phyloP scores from a whole-genome alignment of 129 eudicot species.

The Artemisia annua region DNA sequence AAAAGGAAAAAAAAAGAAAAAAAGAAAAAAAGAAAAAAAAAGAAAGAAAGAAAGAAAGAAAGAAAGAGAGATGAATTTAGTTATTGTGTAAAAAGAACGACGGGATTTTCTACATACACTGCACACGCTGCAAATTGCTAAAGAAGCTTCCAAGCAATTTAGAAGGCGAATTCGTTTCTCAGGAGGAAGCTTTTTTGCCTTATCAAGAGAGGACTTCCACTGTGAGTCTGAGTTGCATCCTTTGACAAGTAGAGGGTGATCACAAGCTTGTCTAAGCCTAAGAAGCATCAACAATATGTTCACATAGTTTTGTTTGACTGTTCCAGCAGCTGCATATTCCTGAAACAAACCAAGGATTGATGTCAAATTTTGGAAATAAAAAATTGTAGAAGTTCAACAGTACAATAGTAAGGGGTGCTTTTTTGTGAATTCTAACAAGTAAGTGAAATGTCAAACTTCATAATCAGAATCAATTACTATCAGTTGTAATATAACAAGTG shows the following conservation, averaged over 20 bases:
- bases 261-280: slow-evolving; percentile 98
- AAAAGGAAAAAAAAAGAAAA: no score
- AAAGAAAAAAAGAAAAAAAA: no score
- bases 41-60: no score
- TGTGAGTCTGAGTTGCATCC: slow-evolving; percentile 58
- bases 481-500: no score
- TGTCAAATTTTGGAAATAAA: no score
- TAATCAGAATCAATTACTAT: no score
- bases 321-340: slow-evolving; percentile 99
- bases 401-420: no score
- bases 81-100: background rate
- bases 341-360: slow-evolving; percentile 19
- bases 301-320: slow-evolving; percentile 88
- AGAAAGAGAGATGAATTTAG: background rate
- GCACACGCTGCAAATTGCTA: slow-evolving; percentile 88
- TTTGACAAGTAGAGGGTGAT: slow-evolving; percentile 91
- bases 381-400: no score
- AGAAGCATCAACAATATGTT: slow-evolving; percentile 92
- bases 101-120: slow-evolving; percentile 44
- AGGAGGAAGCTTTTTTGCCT: slow-evolving; percentile 73
- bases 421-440: no score
- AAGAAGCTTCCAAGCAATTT: slow-evolving; percentile 79
- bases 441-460: no score
- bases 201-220: slow-evolving; percentile 66
- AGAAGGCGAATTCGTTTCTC: slow-evolving; percentile 63